phyloP scores from a whole-genome alignment of 192 early-diverging fungal genomes.

The Coemansia sp. region DNA sequence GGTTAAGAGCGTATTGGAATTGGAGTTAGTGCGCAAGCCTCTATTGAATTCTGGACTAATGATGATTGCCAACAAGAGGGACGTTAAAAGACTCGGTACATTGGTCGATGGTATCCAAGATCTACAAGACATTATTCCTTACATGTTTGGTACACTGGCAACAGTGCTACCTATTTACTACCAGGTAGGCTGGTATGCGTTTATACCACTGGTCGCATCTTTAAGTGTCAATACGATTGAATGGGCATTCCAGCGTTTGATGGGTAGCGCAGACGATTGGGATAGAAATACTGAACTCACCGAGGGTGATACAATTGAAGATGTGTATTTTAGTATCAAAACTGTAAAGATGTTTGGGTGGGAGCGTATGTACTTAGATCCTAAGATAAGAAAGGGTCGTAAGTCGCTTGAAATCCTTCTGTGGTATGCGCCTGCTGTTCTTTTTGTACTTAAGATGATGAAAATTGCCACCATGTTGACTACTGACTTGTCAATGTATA shows the following conservation, averaged over 20 bases:
- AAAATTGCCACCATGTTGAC: background rate
- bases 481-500: background rate
- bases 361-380: constrained; percentile 4
- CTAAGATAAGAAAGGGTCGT: background rate
- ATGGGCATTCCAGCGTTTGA: background rate
- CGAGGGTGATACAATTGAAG: background rate
- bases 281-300: background rate
- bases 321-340: background rate
- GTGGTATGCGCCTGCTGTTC: constrained; percentile 3
- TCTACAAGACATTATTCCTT: background rate
- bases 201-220: background rate
- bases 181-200: background rate
- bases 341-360: constrained; percentile 12
- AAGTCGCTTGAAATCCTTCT: too few relatives aligned
- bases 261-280: background rate
- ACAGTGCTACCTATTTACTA: background rate
- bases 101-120: background rate
- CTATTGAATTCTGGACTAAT: background rate
- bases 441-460: background rate
- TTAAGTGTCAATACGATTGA: too few relatives aligned
- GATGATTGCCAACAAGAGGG: background rate
- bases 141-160: background rate
- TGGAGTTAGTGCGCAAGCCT: background rate
- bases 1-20: background rate
- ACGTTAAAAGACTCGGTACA: background rate